Base-by-base conservation (phyloP, 2,329 filamentous ascomycete genomes). In the Fusarium marasasianum region DNA sequence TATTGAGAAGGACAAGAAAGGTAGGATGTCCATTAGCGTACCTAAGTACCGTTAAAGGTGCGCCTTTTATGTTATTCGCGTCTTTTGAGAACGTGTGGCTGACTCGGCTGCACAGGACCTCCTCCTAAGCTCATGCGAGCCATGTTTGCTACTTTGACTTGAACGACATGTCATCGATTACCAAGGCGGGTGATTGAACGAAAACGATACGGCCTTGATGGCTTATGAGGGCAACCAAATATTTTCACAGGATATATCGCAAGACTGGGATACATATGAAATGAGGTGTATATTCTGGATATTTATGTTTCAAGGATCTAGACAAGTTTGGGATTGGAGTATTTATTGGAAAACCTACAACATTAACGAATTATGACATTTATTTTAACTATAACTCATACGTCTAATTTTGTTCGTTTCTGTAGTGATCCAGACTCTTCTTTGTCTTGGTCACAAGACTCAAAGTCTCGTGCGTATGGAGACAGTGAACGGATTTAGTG, bases 1-100 rank as follows among this genome's bases (percentile, higher is more conserved):
- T 77, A 91, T 98, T 78, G 93, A 94, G 85, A 94, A 93, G 87
- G 94, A 98, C 85, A 92, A 92, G 87, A 96, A 94, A 95, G 95
- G 95, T 97, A 96, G 92, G 93, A 91, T 96, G 91, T 90, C 91
- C 87, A 91, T 95, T 86, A 93, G 93, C 86, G 89, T 94, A 83
- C 93, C 93, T 80, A 91, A 91, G 85, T 88, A 91, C 83, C 89
- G 86, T 84, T 88, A 84, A 87, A 87, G 85, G 86, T 87, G 84
- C 82, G 87, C 82, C 77, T 78, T 78, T 78, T 71, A 50, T 77
- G 74, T 75, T 70, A 55, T 75, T 60, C 63, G 61, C 69, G 47
- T 59, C 40, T 57, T 60, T 63, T 70, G 51, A 63, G 73, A 73
- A 61, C 66, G 64, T 72, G 69, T 66, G 76, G 79, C 82, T 84